Base-by-base conservation (phyloP, 164 flowering plant species). In the Nelumbo lutea region DNA sequence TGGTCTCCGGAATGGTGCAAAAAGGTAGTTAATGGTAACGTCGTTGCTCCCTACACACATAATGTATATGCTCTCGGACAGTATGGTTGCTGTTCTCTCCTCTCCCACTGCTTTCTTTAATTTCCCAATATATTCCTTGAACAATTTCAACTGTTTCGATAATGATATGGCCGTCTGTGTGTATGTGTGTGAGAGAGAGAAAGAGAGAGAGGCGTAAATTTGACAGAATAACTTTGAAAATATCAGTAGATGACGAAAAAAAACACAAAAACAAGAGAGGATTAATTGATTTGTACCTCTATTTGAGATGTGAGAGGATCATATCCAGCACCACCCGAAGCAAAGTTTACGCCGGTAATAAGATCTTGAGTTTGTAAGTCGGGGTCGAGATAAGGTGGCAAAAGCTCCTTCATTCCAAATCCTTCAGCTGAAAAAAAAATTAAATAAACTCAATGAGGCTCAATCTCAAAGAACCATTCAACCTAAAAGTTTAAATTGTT, bases 291-390 rank as follows among this genome's bases (percentile, higher is more conserved):
- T 42, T 11, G 9, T 78, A 83, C 85, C 77, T 55, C 73, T n/a
- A 74, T 0, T 50, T 68, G 44, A 6, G 83, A 0, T 3, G 91
- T 82, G 9, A 79, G 68, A 6, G 81, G 79, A 72, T 85, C 86
- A 56, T 76, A 85, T 38, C 89, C 91, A 0, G 80, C 5, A 14
- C 80, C 88, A 5, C 87, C 88, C 0, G 89, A 87, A 46, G 89
- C 91, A 58, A 86, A 86, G 68, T 81, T 83, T 11, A 87, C 87
- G 0, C 89, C 89, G 1, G 84, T 83, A 27, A 77, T 78, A 42
- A 87, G 81, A 72, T 87, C 92, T 51, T 72, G 52, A 8, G 64
- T 42, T 65, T 68, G 5, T 44, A 84, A 59, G 15, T 38, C 76
- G 11, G 82, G 80, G 55, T 86, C 82, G 2, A 85, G 72, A 69